phyloP scores from a whole-genome alignment of 306 rosid species.

The Alnus rubra region DNA sequence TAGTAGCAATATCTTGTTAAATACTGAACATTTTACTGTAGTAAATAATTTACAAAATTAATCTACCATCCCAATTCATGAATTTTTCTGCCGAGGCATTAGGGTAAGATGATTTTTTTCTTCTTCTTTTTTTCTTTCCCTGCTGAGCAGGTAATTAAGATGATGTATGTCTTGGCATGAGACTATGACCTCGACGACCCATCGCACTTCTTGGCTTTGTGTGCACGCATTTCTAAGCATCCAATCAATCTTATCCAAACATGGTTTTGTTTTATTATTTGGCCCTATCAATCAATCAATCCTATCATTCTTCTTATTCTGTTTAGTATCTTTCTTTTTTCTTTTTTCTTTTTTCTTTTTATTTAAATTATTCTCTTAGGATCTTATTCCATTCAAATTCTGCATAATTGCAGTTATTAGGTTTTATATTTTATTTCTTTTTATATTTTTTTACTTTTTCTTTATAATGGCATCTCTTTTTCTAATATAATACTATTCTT shows the following conservation, averaged over 20 bases:
- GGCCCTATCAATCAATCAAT: constrained; percentile 33
- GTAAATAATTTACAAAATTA: too few species aligned
- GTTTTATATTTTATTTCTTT: neutral
- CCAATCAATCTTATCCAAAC: constrained; percentile 33
- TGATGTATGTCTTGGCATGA: constrained; percentile 17
- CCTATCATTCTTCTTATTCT: constrained; percentile 10
- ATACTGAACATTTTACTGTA: too few species aligned
- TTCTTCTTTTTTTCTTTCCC: neutral
- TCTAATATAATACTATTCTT: neutral
- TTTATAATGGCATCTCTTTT: neutral
- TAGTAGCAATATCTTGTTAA: too few species aligned
- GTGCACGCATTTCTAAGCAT: constrained; percentile 51
- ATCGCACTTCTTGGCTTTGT: constrained; percentile 32
- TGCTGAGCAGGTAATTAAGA: too few species aligned
- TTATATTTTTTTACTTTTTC: neutral
- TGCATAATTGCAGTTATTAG: neutral
- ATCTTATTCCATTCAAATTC: constrained; percentile 4
- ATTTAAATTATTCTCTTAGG: neutral
- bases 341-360: too few species aligned
- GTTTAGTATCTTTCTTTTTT: neutral
- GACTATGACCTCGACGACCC: constrained; percentile 16
- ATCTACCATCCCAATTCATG: too few species aligned
- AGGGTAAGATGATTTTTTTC: too few species aligned
- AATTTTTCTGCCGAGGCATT: too few species aligned
- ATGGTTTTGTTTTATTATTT: constrained; percentile 28